These are phyloP conservation scores for Apiotrichum sp. DNA, from an alignment of 1,284 basidiomycete genomes.

Conservation along the genomic window DNA sequence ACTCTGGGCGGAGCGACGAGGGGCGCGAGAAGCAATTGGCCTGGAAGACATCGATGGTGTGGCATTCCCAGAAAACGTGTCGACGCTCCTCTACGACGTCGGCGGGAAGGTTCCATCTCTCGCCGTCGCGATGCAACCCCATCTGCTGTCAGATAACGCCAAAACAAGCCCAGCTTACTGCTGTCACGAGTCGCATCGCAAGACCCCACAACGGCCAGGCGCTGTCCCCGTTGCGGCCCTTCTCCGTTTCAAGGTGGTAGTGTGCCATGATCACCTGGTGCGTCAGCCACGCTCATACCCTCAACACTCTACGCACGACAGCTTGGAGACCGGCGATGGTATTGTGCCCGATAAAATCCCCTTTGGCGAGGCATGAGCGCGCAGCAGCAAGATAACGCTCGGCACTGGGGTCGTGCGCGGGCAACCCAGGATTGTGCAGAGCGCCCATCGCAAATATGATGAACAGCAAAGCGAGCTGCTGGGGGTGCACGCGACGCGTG, in stretches of 20 bases:
- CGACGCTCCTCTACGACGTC: constrained; percentile 30
- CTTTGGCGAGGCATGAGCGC: constrained; percentile 26
- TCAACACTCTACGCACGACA: constrained; percentile 9
- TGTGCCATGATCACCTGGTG: constrained; percentile 25
- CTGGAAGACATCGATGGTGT: constrained; percentile 28
- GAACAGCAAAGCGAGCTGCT: constrained; percentile 30
- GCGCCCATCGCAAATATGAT: constrained; percentile 32
- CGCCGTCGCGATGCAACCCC: constrained; percentile 38
- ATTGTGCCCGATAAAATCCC: constrained; percentile 29
- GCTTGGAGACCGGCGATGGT: constrained; percentile 34
- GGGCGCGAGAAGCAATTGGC: constrained; percentile 33
- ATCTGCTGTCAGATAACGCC: constrained; percentile 29
- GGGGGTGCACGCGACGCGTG: constrained; percentile 4
- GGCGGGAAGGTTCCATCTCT: constrained; percentile 28
- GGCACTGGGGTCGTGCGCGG: constrained; percentile 28
- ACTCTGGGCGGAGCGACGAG: constrained; percentile 15
- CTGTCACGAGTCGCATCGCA: constrained; percentile 18
- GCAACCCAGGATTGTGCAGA: constrained; percentile 32
- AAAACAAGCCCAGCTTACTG: no score
- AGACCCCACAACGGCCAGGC: constrained; percentile 41
- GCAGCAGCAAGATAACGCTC: constrained; percentile 27
- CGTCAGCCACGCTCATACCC: not conserved
- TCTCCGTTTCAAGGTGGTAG: constrained; percentile 26
- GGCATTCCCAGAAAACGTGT: constrained; percentile 33
- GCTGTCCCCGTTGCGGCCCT: constrained; percentile 32